Evolutionary conservation across 2,329 filamentous ascomycete genomes (phyloP).

Genomic region (Blastomyces silverae): DNA sequence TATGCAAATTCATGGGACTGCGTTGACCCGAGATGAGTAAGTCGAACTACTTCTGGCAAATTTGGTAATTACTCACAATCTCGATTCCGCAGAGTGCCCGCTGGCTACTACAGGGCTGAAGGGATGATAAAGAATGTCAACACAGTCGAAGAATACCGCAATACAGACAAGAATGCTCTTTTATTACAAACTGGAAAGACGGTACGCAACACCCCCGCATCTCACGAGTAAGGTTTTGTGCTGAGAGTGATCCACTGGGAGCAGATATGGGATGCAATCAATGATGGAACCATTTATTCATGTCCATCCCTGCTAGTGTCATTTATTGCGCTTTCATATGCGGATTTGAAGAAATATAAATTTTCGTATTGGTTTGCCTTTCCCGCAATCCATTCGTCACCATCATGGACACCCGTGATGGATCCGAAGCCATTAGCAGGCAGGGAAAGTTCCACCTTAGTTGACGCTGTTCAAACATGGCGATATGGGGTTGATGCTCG

Average conservation of each 20-base stretch:
- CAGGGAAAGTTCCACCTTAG: slow-evolving; percentile 68
- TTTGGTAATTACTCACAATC: slow-evolving; percentile 6
- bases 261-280: slow-evolving; percentile 94
- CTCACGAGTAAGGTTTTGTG: slow-evolving; percentile 6
- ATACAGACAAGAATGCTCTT: slow-evolving; percentile 69
- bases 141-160: slow-evolving; percentile 87
- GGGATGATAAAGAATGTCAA: slow-evolving; percentile 95
- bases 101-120: slow-evolving; percentile 71
- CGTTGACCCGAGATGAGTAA: slow-evolving; percentile 75
- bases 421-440: slow-evolving; percentile 45
- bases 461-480: slow-evolving; percentile 82
- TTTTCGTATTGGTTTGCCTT: slow-evolving; percentile 99
- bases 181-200: slow-evolving; percentile 72
- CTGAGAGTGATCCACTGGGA: slow-evolving; percentile 9
- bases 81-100: slow-evolving; percentile 51
- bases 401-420: slow-evolving; percentile 62
- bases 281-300: slow-evolving; percentile 92
- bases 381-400: slow-evolving; percentile 83
- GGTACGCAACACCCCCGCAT: slow-evolving; percentile 40
- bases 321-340: slow-evolving; percentile 84
- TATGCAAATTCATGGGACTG: slow-evolving; percentile 84
- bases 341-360: slow-evolving; percentile 93
- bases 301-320: slow-evolving; percentile 85
- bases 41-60: slow-evolving; percentile 28
- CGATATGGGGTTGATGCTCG: slow-evolving; percentile 70